These are phyloP conservation scores for Lichina pygmaea DNA, from an alignment of 495 filamentous ascomycete genomes.

Conservation along the genomic window DNA sequence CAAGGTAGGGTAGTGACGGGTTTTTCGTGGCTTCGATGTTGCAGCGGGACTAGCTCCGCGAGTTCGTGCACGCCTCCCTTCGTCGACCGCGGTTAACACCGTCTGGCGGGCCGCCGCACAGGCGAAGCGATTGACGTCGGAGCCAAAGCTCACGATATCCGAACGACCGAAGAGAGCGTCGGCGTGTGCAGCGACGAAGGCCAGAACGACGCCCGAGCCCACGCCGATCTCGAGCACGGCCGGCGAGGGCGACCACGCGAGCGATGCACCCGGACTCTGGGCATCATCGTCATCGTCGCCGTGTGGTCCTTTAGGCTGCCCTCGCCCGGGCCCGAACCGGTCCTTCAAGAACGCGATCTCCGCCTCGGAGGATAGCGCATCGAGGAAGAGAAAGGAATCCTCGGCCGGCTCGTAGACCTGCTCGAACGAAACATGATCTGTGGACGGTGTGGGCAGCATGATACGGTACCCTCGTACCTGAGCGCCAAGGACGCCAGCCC, in stretches of 20 bases:
- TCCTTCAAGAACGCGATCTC: conserved; percentile 45
- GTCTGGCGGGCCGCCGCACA: conserved; percentile 42
- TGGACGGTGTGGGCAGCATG: conserved; percentile 85
- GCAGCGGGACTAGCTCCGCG: conserved; percentile 2
- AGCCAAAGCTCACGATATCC: conserved; percentile 42
- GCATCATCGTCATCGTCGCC: background rate
- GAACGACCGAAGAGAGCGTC: conserved; percentile 39
- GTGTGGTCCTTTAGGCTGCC: no score
- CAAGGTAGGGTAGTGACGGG: background rate
- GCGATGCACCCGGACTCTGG: background rate
- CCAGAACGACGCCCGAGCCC: conserved; percentile 75
- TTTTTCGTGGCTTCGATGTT: conserved; percentile 2
- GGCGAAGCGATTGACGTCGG: conserved; percentile 63
- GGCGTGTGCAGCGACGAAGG: conserved; percentile 58
- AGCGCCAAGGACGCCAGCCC: background rate
- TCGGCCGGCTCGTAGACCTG: conserved; percentile 83
- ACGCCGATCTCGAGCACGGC: conserved; percentile 67
- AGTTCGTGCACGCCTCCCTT: background rate
- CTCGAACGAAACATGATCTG: conserved; percentile 63
- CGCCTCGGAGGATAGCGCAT: conserved; percentile 50
- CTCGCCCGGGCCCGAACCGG: conserved; percentile 21
- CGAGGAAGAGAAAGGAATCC: conserved; percentile 83
- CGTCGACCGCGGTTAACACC: conserved; percentile 22
- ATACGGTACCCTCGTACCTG: background rate
- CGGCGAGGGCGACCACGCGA: conserved; percentile 15